Conservation (phyloP, 2,329 filamentous ascomycete genomes). For the Nigrograna mackinnonii region DNA sequence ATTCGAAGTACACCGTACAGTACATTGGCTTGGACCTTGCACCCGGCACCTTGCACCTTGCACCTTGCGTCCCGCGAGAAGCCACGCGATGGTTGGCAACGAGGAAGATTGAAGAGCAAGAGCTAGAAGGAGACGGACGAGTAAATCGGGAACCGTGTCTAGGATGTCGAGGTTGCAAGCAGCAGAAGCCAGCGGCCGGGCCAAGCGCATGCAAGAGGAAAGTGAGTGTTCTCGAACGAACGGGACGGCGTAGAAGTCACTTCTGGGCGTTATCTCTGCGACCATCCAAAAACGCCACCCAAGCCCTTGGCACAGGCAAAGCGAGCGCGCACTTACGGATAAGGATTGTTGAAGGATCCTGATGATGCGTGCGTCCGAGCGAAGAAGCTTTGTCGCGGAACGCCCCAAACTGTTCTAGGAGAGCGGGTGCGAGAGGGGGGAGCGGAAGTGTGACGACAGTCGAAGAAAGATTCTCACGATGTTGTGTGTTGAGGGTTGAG, state of each 20-base stretch:
- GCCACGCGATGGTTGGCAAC: too few species aligned
- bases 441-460: not conserved
- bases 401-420: not conserved
- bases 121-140: too few species aligned
- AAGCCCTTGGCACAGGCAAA: conserved; percentile 40
- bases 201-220: conserved; percentile 36
- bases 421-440: conserved; percentile 1
- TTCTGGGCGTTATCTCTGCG: conserved; percentile 26
- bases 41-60: too few species aligned
- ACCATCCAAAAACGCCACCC: conserved; percentile 37
- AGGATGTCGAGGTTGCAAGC: too few species aligned
- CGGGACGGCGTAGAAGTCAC: conserved; percentile 24
- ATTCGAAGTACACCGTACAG: too few species aligned
- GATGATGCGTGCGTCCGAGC: conserved; percentile 6
- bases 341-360: conserved; percentile 20
- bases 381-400: conserved; percentile 30
- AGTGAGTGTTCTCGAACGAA: conserved; percentile 37
- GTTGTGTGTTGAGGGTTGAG: conserved; percentile 12
- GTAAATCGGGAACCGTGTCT: too few species aligned
- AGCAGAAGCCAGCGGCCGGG: too few species aligned
- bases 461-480: too few species aligned
- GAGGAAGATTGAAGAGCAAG: too few species aligned
- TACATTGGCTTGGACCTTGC: too few species aligned
- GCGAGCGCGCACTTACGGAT: conserved; percentile 19
- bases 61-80: too few species aligned